phyloP scores from a whole-genome alignment of 352 stramenopile species.

The Detonula confervacea region DNA sequence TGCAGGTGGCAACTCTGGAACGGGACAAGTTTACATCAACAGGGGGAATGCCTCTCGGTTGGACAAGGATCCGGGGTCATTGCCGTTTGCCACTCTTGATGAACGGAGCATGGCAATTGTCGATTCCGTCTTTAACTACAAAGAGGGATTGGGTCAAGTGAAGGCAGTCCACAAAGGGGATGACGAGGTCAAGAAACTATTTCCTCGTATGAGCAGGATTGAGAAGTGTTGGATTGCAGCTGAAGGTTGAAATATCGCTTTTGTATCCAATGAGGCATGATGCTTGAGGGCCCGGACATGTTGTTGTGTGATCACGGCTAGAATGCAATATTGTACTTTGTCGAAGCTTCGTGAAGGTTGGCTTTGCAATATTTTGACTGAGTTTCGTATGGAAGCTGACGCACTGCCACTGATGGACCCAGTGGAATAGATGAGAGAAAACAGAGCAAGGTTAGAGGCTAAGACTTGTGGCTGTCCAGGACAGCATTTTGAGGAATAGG shows the following conservation, averaged over 20 bases:
- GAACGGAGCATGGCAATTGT: slow-evolving; percentile 48
- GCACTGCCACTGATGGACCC: too few species aligned
- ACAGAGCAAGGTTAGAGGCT: too few species aligned
- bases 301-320: too few species aligned
- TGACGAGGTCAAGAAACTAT: slow-evolving; percentile 41
- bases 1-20: slow-evolving; percentile 40
- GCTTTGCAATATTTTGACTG: too few species aligned
- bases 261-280: neutral
- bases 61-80: slow-evolving; percentile 45
- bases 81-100: slow-evolving; percentile 47
- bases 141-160: slow-evolving; percentile 48
- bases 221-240: slow-evolving; percentile 52
- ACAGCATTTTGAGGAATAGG: too few species aligned
- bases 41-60: slow-evolving; percentile 29
- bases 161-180: slow-evolving; percentile 40
- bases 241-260: neutral
- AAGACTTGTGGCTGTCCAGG: too few species aligned
- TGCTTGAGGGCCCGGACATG: too few species aligned
- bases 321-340: too few species aligned
- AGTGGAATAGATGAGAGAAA: too few species aligned
- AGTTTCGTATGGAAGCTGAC: too few species aligned
- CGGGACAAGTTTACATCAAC: slow-evolving; percentile 53
- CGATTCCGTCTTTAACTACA: slow-evolving; percentile 43
- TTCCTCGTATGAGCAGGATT: slow-evolving; percentile 54
- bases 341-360: too few species aligned